These are phyloP conservation scores for Syzygium aromaticum DNA, from an alignment of 345 rosid species.

Conservation along the genomic window DNA sequence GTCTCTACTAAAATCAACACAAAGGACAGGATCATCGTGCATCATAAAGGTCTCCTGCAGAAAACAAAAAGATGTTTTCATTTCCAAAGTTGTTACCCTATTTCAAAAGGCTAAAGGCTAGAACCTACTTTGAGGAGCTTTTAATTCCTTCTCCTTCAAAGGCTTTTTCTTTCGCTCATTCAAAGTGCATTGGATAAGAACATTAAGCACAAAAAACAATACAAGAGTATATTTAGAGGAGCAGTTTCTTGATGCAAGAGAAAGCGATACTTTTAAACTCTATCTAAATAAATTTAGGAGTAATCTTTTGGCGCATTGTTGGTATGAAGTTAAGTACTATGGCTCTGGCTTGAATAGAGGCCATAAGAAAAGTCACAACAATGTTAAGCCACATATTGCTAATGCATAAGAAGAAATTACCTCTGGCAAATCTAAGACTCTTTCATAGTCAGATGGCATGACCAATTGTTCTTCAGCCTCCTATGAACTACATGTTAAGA, in stretches of 20 bases:
- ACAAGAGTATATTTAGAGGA: neutral
- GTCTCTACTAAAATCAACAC: constrained; percentile 96
- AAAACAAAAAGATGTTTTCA: constrained; percentile 7
- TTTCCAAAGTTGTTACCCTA: neutral
- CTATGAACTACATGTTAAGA: neutral
- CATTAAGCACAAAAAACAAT: neutral
- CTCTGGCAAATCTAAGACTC: neutral
- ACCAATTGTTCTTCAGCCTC: neutral
- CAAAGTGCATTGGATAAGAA: neutral
- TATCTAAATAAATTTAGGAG: neutral
- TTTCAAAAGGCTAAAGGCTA: neutral
- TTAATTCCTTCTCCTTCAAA: neutral
- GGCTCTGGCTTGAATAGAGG: neutral
- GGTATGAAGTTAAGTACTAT: neutral
- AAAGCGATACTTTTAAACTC: neutral
- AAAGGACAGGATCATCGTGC: constrained; percentile 96
- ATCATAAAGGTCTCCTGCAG: constrained; percentile 97
- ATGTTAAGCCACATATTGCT: neutral
- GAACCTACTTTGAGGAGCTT: neutral
- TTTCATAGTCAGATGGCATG: neutral
- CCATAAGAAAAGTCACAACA: neutral
- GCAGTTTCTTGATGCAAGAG: neutral
- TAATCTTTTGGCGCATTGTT: neutral
- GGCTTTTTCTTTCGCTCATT: neutral
- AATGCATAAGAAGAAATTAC: neutral